phyloP scores from a whole-genome alignment of 495 filamentous ascomycete genomes.

The Aspergillus nidulans region DNA sequence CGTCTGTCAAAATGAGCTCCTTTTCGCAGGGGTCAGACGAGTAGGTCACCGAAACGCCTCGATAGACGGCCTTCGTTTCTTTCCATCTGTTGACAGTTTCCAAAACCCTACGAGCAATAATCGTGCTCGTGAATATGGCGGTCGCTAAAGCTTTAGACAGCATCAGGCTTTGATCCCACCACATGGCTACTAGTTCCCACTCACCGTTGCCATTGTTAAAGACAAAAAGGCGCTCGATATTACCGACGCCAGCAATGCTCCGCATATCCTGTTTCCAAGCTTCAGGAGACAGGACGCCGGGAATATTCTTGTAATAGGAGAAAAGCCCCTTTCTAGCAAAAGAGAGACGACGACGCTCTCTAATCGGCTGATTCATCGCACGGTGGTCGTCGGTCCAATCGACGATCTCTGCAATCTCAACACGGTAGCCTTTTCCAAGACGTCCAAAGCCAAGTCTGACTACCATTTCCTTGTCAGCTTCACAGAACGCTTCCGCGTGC shows the following conservation, averaged over 20 bases:
- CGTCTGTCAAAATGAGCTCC: slow-evolving; percentile 23
- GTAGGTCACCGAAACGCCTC: slow-evolving; percentile 28
- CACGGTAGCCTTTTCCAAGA: slow-evolving; percentile 25
- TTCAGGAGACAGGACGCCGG: slow-evolving; percentile 21
- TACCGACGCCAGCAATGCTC: slow-evolving; percentile 24
- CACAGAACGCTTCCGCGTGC: slow-evolving; percentile 26
- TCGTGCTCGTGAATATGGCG: slow-evolving; percentile 32
- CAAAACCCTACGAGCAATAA: slow-evolving; percentile 29
- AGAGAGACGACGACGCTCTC: slow-evolving; percentile 35
- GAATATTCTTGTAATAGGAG: not conserved
- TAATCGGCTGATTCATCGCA: slow-evolving; percentile 30
- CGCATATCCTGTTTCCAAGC: slow-evolving; percentile 31
- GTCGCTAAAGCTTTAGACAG: too few relatives aligned
- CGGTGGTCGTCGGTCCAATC: slow-evolving; percentile 30
- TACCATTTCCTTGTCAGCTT: slow-evolving; percentile 24
- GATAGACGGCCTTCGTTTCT: slow-evolving; percentile 21
- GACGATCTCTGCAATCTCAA: slow-evolving; percentile 24
- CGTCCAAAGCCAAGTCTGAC: slow-evolving; percentile 20
- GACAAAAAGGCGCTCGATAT: slow-evolving; percentile 31
- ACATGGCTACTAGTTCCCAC: not conserved
- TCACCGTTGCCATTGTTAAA: slow-evolving; percentile 37
- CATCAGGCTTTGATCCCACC: too few relatives aligned
- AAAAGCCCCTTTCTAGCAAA: slow-evolving; percentile 33
- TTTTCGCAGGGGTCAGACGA: slow-evolving; percentile 37
- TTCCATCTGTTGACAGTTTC: slow-evolving; percentile 26